These are phyloP conservation scores for Apiospora rasikravindrae DNA, from an alignment of 2,329 filamentous ascomycete species.

Conservation along the genomic window DNA sequence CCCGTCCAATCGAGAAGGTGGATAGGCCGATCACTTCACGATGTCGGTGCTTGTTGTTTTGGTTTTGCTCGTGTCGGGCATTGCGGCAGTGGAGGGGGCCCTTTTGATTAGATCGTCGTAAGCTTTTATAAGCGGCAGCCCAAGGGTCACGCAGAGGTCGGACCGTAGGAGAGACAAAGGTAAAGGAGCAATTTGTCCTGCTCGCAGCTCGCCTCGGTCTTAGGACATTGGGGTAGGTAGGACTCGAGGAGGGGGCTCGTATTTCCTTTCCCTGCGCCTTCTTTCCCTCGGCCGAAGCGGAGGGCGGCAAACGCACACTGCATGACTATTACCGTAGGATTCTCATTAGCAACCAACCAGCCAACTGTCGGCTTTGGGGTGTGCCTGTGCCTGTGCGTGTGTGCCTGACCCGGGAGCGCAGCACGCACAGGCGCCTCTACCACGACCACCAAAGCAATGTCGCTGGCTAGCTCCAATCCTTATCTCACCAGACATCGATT, in stretches of 20 bases:
- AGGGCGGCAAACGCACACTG: neutral
- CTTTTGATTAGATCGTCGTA: conserved; percentile 3
- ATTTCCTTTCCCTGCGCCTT: neutral
- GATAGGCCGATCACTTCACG: conserved; percentile 14
- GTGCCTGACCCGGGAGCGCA: too few species aligned
- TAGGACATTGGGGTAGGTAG: too few species aligned
- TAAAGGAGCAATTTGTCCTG: too few species aligned
- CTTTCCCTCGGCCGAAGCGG: neutral
- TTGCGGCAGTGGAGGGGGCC: neutral
- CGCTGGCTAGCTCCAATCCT: neutral
- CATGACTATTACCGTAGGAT: too few species aligned
- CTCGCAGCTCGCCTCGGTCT: neutral
- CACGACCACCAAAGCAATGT: too few species aligned
- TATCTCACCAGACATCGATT: neutral
- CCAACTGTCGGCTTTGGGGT: too few species aligned
- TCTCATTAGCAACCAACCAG: too few species aligned
- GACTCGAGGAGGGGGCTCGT: too few species aligned
- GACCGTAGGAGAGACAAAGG: neutral
- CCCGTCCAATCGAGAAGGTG: conserved; percentile 12
- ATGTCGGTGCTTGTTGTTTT: conserved; percentile 1
- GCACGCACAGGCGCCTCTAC: too few species aligned
- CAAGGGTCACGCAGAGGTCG: neutral
- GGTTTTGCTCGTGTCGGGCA: neutral
- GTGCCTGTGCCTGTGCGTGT: too few species aligned
- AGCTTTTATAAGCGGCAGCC: neutral